phyloP scores from a whole-genome alignment of 768 basidiomycete species.

The Harrya chromipes region DNA sequence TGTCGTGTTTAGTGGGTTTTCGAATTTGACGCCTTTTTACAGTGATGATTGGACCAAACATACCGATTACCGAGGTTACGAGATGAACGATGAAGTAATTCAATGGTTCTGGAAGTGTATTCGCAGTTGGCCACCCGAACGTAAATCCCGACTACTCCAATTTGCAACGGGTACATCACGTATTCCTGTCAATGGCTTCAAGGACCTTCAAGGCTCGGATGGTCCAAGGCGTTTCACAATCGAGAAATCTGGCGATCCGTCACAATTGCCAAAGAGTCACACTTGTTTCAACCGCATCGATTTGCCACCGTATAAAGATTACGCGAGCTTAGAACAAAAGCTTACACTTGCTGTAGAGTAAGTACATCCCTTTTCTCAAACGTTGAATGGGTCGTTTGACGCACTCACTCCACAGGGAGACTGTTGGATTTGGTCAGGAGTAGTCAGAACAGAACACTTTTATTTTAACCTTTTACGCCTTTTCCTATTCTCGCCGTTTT shows the following conservation, averaged over 20 bases:
- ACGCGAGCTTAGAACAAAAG: slow-evolving; percentile 92
- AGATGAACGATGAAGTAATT: slow-evolving; percentile 92
- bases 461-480: slow-evolving; percentile 12
- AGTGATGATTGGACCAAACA: slow-evolving; percentile 99
- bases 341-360: slow-evolving; percentile 92
- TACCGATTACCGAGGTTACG: slow-evolving; percentile 97
- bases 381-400: slow-evolving; percentile 15
- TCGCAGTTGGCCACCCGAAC: slow-evolving; percentile 95
- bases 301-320: slow-evolving; percentile 96
- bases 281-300: slow-evolving; percentile 98
- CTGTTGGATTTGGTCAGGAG: slow-evolving; percentile 92
- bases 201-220: slow-evolving; percentile 96
- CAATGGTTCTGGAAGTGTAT: slow-evolving; percentile 99
- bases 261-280: slow-evolving; percentile 93
- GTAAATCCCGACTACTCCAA: slow-evolving; percentile 93
- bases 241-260: slow-evolving; percentile 96
- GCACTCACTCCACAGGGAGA: slow-evolving; percentile 55
- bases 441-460: slow-evolving; percentile 28
- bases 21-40: background rate
- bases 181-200: slow-evolving; percentile 98
- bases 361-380: slow-evolving; percentile 34
- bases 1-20: background rate
- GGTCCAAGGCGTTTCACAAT: slow-evolving; percentile 97
- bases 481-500: slow-evolving; percentile 1
- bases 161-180: slow-evolving; percentile 97